These are phyloP conservation scores for Uronychia setigera DNA, from an alignment of 73 alveolate species.

Conservation along the genomic window DNA sequence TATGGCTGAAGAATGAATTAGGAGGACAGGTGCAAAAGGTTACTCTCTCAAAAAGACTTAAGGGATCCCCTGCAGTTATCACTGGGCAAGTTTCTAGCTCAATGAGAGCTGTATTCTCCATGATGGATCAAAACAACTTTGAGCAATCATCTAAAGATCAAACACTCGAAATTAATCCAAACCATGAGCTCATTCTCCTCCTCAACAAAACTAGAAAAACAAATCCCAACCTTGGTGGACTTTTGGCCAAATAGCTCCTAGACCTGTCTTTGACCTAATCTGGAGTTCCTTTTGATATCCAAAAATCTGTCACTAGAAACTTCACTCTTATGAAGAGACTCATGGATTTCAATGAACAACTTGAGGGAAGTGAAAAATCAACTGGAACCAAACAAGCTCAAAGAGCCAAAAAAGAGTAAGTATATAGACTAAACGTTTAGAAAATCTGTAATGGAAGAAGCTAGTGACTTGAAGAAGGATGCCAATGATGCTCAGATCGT, in stretches of 20 bases:
- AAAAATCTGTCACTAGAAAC: conserved; percentile 24
- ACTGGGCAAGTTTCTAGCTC: conserved; percentile 68
- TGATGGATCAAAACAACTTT: conserved; percentile 60
- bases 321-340: conserved; percentile 1
- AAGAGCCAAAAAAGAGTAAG: too few species aligned
- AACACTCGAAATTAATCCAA: conserved; percentile 76
- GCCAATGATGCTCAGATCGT: too few species aligned
- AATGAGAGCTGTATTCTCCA: conserved; percentile 77
- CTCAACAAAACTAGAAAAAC: conserved; percentile 56
- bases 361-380: neutral
- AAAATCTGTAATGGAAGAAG: too few species aligned
- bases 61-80: conserved; percentile 69
- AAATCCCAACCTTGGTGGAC: conserved; percentile 33
- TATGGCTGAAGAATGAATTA: conserved; percentile 87
- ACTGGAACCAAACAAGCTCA: too few species aligned
- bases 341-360: neutral
- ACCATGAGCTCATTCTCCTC: conserved; percentile 70
- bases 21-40: conserved; percentile 67
- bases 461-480: too few species aligned
- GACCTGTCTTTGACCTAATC: conserved; percentile 64
- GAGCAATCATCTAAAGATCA: conserved; percentile 35
- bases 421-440: too few species aligned
- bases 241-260: conserved; percentile 42
- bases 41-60: conserved; percentile 72
- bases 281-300: conserved; percentile 59